Percentiles rank a stretch among this genome's conserved stretches.
These are phyloP conservation scores for Leccinum subrobustum DNA, from an alignment of 1,284 basidiomycete genomes.

Conservation along the genomic window DNA sequence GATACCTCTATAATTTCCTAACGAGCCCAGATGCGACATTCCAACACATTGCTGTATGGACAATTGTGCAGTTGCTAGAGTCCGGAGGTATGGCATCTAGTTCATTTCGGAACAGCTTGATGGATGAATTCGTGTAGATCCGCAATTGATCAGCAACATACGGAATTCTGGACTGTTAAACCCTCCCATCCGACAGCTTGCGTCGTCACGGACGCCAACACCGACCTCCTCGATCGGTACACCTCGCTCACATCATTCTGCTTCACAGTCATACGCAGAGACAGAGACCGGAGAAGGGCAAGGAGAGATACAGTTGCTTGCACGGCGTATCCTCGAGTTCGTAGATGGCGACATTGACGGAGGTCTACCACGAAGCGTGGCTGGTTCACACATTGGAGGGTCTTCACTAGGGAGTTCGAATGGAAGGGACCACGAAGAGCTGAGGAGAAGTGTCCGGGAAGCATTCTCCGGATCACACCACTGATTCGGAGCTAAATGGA, in stretches of 20 bases:
- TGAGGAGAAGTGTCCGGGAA: slow-evolving; percentile 75
- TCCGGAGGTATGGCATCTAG: slow-evolving; percentile 67
- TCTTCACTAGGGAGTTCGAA: slow-evolving; percentile 59
- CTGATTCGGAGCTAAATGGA: slow-evolving; percentile 11
- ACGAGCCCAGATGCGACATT: slow-evolving; percentile 97
- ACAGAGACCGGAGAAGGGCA: slow-evolving; percentile 82
- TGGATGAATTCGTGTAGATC: slow-evolving; percentile 50
- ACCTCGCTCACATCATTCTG: slow-evolving; percentile 70
- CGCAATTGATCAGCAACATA: slow-evolving; percentile 88
- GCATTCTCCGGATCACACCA: slow-evolving; percentile 65
- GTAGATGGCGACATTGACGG: slow-evolving; percentile 70
- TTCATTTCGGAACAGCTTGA: slow-evolving; percentile 1
- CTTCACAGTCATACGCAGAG: slow-evolving; percentile 70
- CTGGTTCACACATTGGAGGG: slow-evolving; percentile 62
- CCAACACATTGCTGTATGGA: slow-evolving; percentile 99
- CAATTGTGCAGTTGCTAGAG: slow-evolving; percentile 95
- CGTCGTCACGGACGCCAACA: slow-evolving; percentile 70
- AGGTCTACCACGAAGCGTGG: slow-evolving; percentile 55
- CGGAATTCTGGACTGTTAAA: slow-evolving; percentile 79
- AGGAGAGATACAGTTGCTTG: slow-evolving; percentile 84
- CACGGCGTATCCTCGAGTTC: slow-evolving; percentile 82
- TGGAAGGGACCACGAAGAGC: slow-evolving; percentile 69
- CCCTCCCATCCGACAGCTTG: slow-evolving; percentile 81
- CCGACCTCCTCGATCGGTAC: slow-evolving; percentile 72
- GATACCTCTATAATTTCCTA: slow-evolving; percentile 93